These are phyloP conservation scores for Eucalyptus sp. DNA, from an alignment of 345 rosid genomes.

Conservation along the genomic window DNA sequence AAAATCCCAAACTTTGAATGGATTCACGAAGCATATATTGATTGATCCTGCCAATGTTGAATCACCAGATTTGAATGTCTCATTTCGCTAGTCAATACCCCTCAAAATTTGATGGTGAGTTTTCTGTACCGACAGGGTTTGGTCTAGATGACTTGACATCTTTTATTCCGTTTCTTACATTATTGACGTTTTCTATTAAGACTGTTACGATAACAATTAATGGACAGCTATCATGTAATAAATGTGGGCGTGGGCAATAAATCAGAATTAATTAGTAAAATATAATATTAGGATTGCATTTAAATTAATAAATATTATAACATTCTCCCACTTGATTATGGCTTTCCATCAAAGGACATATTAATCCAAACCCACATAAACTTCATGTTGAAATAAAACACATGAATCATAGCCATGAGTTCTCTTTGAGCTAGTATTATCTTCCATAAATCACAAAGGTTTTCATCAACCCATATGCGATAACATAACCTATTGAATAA, in stretches of 20 bases:
- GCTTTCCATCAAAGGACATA: too few relatives aligned
- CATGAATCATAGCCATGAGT: too few relatives aligned
- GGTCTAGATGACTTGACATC: neutral
- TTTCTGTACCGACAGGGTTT: accelerated
- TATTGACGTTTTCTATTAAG: accelerated
- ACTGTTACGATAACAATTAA: neutral
- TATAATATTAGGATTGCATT: too few relatives aligned
- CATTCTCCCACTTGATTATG: accelerated
- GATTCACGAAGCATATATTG: too few relatives aligned
- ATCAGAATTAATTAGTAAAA: accelerated
- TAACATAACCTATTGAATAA: too few relatives aligned
- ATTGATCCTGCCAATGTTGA: accelerated
- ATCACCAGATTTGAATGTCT: accelerated
- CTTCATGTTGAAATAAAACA: too few relatives aligned
- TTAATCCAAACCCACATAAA: too few relatives aligned
- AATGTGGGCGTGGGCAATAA: too few relatives aligned
- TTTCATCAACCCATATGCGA: too few relatives aligned
- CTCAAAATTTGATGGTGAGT: neutral
- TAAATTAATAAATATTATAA: too few relatives aligned
- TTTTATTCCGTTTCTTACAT: accelerated
- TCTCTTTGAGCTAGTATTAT: too few relatives aligned
- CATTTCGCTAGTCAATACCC: neutral
- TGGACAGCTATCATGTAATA: accelerated
- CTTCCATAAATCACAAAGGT: too few relatives aligned
- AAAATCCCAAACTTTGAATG: neutral